Conservation (phyloP, 176 grass and related monocot species). For the Musa schizocarpa region DNA sequence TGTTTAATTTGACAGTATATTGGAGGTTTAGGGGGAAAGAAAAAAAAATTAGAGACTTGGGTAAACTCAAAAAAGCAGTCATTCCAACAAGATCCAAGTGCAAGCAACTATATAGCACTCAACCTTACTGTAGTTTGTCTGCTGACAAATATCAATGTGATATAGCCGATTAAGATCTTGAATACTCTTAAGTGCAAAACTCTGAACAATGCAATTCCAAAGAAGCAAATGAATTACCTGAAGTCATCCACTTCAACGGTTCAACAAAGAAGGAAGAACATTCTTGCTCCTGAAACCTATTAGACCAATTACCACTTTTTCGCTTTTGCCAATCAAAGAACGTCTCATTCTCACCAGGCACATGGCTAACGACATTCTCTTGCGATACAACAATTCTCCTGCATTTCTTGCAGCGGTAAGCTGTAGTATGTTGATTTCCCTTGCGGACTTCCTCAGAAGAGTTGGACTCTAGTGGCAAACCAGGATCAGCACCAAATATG, state of each 20-base stretch:
- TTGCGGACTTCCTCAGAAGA: constrained; percentile 20
- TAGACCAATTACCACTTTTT: constrained; percentile 29
- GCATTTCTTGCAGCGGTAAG: constrained; percentile 88
- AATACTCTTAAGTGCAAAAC: background rate
- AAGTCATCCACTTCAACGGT: constrained; percentile 96
- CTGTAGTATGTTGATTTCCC: constrained; percentile 28
- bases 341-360: constrained; percentile 54
- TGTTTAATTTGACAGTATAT: no score
- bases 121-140: no score
- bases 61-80: no score
- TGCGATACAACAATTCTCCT: constrained; percentile 58
- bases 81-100: no score
- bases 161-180: no score
- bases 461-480: constrained; percentile 32
- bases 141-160: no score
- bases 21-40: no score
- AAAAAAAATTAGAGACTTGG: no score
- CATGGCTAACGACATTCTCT: constrained; percentile 67
- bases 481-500: constrained; percentile 73
- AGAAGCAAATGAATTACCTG: constrained; percentile 34
- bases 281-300: constrained; percentile 44
- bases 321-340: constrained; percentile 67
- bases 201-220: background rate
- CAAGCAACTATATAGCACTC: no score
- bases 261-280: constrained; percentile 85